phyloP scores from a whole-genome alignment of 306 rosid genomes.

The Gleditsia sinensis region DNA sequence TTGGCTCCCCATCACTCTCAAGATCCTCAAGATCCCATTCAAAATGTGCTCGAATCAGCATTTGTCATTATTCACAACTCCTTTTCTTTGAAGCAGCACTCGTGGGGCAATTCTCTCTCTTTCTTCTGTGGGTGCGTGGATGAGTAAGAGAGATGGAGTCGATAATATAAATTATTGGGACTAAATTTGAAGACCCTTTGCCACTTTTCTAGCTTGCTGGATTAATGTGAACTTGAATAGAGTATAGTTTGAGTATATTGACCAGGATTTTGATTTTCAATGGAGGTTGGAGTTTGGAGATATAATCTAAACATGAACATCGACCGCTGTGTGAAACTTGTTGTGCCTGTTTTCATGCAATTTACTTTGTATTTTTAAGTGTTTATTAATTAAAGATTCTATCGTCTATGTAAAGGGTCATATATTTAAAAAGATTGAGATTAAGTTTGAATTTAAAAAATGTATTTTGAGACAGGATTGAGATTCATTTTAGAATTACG shows the following conservation, averaged over 20 bases:
- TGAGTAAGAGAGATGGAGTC: constrained; percentile 17
- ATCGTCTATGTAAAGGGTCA: background rate
- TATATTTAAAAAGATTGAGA: background rate
- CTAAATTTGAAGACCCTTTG: constrained; percentile 13
- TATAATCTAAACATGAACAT: background rate
- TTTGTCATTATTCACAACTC: constrained; percentile 32
- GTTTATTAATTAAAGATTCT: background rate
- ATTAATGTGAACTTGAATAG: constrained; percentile 19
- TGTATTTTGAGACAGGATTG: background rate
- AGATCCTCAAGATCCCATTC: constrained; percentile 36
- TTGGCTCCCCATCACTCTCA: no score
- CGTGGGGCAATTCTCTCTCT: background rate
- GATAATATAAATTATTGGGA: constrained; percentile 16
- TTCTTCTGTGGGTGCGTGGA: background rate
- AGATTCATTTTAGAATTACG: no score
- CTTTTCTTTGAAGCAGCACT: constrained; percentile 27
- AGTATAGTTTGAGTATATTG: constrained; percentile 15
- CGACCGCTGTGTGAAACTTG: background rate
- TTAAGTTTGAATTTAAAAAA: background rate
- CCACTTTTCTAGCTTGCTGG: background rate
- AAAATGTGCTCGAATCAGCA: constrained; percentile 30
- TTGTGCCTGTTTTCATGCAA: background rate
- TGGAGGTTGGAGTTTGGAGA: constrained; percentile 15
- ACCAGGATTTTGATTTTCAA: background rate
- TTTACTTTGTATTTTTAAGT: background rate